Base-by-base conservation (phyloP, 805 yeast genomes). In the Wickerhamiella nectarea region DNA sequence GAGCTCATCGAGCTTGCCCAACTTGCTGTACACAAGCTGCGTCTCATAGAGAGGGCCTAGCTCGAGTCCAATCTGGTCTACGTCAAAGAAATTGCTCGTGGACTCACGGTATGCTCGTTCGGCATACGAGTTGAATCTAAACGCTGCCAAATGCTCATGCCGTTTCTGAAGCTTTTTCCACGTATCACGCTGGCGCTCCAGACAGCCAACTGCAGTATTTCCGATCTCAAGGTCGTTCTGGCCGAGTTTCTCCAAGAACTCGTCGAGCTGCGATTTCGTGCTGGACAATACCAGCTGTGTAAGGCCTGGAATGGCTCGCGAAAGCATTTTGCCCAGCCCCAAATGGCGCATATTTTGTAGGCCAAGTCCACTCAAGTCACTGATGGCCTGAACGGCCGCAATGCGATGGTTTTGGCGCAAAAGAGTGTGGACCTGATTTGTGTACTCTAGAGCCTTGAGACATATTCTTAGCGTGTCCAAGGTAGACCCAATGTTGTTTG, bases 381-480 rank as follows among this genome's bases (percentile, higher is more conserved):
- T 87, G 41, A 86, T 65, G 51, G 80, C 74, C 59, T 85, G 84
- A 52, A 91, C 72, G 0, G 96, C 96, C 47, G 81, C 81, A 58
- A 84, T 87, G 53, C 82, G 83, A 52, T 78, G 77, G 53, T 76
- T 76, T 47, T 75, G 76, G 43, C 76, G 73, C 48, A 85, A 80
- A 56, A 87, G 66, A 33, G 82, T 87, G 56, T 85, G 84, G 39
- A 86, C 82, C 54, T 78, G 81, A 61, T 86, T 87, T 12, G 94
- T 81, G 52, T 81, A 71, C 55, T 87, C 94, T 44, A 89, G 68
- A 8, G 87, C 87, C 50, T 80, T 85, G 19, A 87, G 66, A 51
- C 94, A 80, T 40, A 77, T 69, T 44, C 72, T 75, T 28, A 89
- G 73, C 17, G 84, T 75, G 33, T 72, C 69, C 6, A 73, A 73